Evolutionary conservation across 768 basidiomycete genomes (phyloP), one percentile per base, ranked within the genome.

Genomic region (Hygrophoropsis aurantiaca): DNA sequence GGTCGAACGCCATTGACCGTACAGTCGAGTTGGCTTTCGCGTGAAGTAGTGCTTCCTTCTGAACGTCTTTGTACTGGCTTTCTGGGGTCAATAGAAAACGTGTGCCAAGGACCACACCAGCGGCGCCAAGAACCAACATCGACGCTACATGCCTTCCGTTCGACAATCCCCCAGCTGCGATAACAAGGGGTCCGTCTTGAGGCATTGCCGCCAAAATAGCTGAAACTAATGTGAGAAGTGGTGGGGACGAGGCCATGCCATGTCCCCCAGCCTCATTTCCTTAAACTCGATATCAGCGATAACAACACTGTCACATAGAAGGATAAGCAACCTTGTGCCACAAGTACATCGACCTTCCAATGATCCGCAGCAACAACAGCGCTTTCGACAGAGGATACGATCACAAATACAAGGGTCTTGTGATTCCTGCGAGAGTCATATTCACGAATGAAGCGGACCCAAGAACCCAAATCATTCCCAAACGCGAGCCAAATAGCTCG

Each of bases 261-360:
- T 92, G 90, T 21, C 90, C 90, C 7, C 90, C 90, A 32, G 87
- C 79, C 66, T 93, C 90, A 46, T 73, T 79, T 4, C 90, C 90
- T 91, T 58, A 27, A 15, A 38, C 21, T 42, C 35, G 26, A 40
- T 18, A 40, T 47, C 33, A 49, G 47, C 46, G 43, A 27, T 26
- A 43, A 24, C 13, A 35, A 32, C 20, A 27, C 20, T 23, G 23
- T 23, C 33, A 5, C 26, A 37, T 46, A 40, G 40, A 46, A 41
- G 42, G 44, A 35, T 16, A 47, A 46, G 56, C 27, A 54, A 87
- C 90, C 88, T 80, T 93, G 90, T 2, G 80, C 85, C 15, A 93
- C 81, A 46, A 93, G 64, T 30, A 83, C 78, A 60, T 93, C 90
- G 7, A 73, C 80, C 54, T 81, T 78, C 81, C 82, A 88, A n/a